phyloP scores from a whole-genome alignment of 768 basidiomycete genomes.

The Crepidotus variabilis region DNA sequence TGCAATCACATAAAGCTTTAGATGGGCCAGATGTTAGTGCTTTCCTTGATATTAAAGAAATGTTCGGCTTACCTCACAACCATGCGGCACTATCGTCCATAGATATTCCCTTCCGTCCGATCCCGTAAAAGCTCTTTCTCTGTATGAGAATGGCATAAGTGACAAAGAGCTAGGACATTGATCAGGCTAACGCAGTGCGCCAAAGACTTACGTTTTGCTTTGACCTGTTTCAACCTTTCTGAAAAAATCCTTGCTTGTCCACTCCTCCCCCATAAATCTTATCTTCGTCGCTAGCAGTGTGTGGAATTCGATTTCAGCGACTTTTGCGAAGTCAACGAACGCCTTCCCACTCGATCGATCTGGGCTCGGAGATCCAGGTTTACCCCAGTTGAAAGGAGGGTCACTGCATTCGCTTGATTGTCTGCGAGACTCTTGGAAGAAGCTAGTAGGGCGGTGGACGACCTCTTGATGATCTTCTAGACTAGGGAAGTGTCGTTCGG shows the following conservation, averaged over 20 bases:
- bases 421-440: neutral
- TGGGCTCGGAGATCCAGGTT: conserved; percentile 3
- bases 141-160: neutral
- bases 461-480: neutral
- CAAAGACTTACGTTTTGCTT: conserved; percentile 11
- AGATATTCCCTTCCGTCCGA: conserved; percentile 15
- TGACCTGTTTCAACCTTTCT: conserved; percentile 2
- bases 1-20: neutral
- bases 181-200: neutral
- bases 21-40: neutral
- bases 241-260: conserved; percentile 6
- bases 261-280: conserved; percentile 4
- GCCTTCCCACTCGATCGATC: conserved; percentile 2
- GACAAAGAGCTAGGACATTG: neutral
- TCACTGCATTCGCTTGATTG: conserved; percentile 10
- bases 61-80: neutral
- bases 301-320: conserved; percentile 7
- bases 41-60: neutral
- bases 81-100: conserved; percentile 13
- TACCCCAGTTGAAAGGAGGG: conserved; percentile 11
- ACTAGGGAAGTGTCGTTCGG: neutral
- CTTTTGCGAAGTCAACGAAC: conserved; percentile 6
- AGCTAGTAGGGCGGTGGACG: neutral
- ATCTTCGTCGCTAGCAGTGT: conserved; percentile 8
- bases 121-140: conserved; percentile 15